These are phyloP conservation scores for Sarocladium oryzae DNA, from an alignment of 2,329 filamentous ascomycete species.

Conservation along the genomic window DNA sequence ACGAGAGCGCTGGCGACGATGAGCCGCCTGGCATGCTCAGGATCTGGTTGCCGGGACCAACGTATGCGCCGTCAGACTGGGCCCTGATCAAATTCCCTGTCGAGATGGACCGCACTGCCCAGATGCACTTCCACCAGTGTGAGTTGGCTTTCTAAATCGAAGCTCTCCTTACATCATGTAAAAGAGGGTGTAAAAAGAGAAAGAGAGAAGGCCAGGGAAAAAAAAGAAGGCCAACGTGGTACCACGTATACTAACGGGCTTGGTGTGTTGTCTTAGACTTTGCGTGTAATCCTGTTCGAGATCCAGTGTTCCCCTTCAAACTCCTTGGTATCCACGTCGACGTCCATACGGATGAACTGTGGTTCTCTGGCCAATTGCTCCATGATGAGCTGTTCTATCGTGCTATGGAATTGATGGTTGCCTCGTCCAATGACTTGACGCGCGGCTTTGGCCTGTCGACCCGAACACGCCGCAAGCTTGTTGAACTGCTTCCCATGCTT, in stretches of 20 bases:
- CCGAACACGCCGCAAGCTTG: background rate
- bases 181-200: too few relatives aligned
- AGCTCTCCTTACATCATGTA: too few relatives aligned
- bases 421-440: slow-evolving; percentile 6
- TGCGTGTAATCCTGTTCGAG: slow-evolving; percentile 4
- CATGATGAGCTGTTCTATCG: slow-evolving; percentile 4
- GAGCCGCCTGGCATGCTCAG: background rate
- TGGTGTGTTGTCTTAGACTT: background rate
- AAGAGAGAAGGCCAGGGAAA: too few relatives aligned
- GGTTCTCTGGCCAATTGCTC: background rate
- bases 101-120: background rate
- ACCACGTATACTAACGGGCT: too few relatives aligned
- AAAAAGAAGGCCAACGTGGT: too few relatives aligned
- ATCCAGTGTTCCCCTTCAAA: slow-evolving; percentile 7
- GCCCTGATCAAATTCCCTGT: slow-evolving; percentile 4
- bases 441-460: background rate
- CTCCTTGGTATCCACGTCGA: slow-evolving; percentile 5
- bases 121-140: slow-evolving; percentile 7
- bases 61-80: slow-evolving; percentile 2
- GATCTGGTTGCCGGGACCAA: background rate
- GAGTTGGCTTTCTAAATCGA: background rate
- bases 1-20: background rate
- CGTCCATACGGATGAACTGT: background rate
- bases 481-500: background rate
- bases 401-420: background rate